Evolutionary conservation across 371 early-diverging fungal species (phyloP).

Genomic region (Mucor sp.): DNA sequence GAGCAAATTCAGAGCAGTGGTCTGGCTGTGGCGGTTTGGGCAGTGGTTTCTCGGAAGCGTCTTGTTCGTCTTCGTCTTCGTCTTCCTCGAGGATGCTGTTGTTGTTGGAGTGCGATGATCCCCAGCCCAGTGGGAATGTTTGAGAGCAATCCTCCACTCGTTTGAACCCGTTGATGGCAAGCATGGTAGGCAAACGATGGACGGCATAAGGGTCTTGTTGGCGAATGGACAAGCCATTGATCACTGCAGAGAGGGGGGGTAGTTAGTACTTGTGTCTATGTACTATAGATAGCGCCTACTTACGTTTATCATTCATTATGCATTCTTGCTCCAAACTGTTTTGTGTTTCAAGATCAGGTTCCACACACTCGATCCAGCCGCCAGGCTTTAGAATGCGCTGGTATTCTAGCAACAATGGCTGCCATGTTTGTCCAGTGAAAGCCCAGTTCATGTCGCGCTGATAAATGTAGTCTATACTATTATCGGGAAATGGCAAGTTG

Average conservation of each 20-base stretch:
- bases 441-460: conserved; percentile 49
- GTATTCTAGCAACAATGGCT: conserved; percentile 36
- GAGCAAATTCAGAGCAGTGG: conserved; percentile 30
- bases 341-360: conserved; percentile 48
- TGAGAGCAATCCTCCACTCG: conserved; percentile 39
- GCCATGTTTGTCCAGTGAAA: conserved; percentile 33
- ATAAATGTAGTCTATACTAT: conserved; percentile 49
- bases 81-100: conserved; percentile 5
- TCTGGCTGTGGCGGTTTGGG: background rate
- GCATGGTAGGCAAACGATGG: conserved; percentile 45
- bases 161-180: conserved; percentile 40
- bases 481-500: conserved; percentile 46
- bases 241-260: conserved; percentile 21
- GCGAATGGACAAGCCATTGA: conserved; percentile 35
- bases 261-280: background rate
- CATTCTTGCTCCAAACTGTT: conserved; percentile 34
- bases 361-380: conserved; percentile 50
- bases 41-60: background rate
- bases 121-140: conserved; percentile 49
- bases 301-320: conserved; percentile 44
- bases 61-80: background rate
- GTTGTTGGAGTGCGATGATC: conserved; percentile 12
- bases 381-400: conserved; percentile 47
- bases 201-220: conserved; percentile 52
- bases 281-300: background rate